A percentile compares a stretch with the other conserved stretches of the same genome.
phyloP scores from a whole-genome alignment of 2,329 filamentous ascomycete genomes.

The Bisporella sp. region DNA sequence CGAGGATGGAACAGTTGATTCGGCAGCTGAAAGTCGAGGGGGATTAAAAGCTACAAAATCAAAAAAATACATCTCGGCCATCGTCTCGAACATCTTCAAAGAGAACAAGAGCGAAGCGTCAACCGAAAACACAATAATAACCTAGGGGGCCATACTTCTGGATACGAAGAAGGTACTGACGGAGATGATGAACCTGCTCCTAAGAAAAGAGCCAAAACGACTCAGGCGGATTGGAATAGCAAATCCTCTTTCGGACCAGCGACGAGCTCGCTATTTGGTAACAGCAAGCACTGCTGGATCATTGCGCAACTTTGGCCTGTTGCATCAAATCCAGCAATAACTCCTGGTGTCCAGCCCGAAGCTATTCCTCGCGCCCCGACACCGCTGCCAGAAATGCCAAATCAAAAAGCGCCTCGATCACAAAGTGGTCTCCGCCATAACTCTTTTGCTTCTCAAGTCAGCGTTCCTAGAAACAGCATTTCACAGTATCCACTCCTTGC shows the following conservation, averaged over 20 bases:
- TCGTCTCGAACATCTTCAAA: slow-evolving; percentile 23
- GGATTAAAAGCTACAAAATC: slow-evolving; percentile 6
- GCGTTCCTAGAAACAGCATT: slow-evolving; percentile 24
- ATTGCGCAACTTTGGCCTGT: slow-evolving; percentile 75
- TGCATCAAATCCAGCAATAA: slow-evolving; percentile 39
- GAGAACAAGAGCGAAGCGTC: slow-evolving; percentile 18
- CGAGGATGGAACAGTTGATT: slow-evolving; percentile 8
- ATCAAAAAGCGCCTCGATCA: slow-evolving; percentile 28
- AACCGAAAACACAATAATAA: slow-evolving; percentile 26
- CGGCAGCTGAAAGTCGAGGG: slow-evolving; percentile 9
- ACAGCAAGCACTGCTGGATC: slow-evolving; percentile 86
- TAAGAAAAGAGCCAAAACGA: slow-evolving; percentile 76
- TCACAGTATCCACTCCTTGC: slow-evolving; percentile 33
- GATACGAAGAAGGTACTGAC: slow-evolving; percentile 58
- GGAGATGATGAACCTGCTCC: slow-evolving; percentile 29
- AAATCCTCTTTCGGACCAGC: slow-evolving; percentile 65
- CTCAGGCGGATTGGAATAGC: slow-evolving; percentile 64
- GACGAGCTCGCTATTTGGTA: slow-evolving; percentile 76
- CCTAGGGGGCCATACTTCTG: slow-evolving; percentile 58
- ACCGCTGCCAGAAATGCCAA: slow-evolving; percentile 51
- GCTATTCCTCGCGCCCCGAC: slow-evolving; percentile 72
- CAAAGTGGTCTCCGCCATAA: slow-evolving; percentile 52
- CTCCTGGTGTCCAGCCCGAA: slow-evolving; percentile 51
- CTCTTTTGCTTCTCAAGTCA: slow-evolving; percentile 45
- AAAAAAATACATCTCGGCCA: slow-evolving; percentile 18